Evolutionary conservation across 345 rosid species (phyloP), one percentile per base, ranked within the genome.

Genomic region (Microcos paniculata): DNA sequence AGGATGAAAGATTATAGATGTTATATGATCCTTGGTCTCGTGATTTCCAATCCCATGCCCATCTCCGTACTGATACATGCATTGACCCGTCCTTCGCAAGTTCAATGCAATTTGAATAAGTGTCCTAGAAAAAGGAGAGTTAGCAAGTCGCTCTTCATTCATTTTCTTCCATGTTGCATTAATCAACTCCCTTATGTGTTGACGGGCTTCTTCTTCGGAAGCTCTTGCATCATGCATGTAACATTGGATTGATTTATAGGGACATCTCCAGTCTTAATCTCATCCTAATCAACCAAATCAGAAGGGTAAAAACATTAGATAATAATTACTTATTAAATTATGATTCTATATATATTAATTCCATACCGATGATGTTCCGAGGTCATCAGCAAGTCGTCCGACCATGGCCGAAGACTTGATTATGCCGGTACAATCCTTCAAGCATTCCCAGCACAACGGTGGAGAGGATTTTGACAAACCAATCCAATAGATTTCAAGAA

Each of bases 81-180:
- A n/a, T n/a, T n/a, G n/a, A n/a, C n/a, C n/a, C n/a, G n/a, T n/a
- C n/a, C n/a, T n/a, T n/a, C n/a, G n/a, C n/a, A n/a, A n/a, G n/a
- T n/a, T n/a, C n/a, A n/a, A n/a, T n/a, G n/a, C n/a, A n/a, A n/a
- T n/a, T n/a, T n/a, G n/a, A n/a, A n/a, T n/a, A n/a, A n/a, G n/a
- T n/a, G n/a, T n/a, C n/a, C n/a, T 26, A 53, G 80, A 57, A 18
- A 78, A 40, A 1, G 38, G 49, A 12, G 48, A 38, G n/a, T 72
- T 18, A 19, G 1, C n/a, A 8, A 40, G 13, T 58, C 33, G 43
- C 21, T 75, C 73, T n/a, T n/a, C n/a, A n/a, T n/a, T n/a, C n/a
- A n/a, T n/a, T n/a, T 81, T 80, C 51, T 80, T 82, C 92, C 88
- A 89, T 18, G 78, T n/a, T n/a, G n/a, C n/a, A n/a, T n/a, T n/a